Conservation (phyloP, 2,329 filamentous ascomycete species). For the Rhytidhysteron rufulum region DNA sequence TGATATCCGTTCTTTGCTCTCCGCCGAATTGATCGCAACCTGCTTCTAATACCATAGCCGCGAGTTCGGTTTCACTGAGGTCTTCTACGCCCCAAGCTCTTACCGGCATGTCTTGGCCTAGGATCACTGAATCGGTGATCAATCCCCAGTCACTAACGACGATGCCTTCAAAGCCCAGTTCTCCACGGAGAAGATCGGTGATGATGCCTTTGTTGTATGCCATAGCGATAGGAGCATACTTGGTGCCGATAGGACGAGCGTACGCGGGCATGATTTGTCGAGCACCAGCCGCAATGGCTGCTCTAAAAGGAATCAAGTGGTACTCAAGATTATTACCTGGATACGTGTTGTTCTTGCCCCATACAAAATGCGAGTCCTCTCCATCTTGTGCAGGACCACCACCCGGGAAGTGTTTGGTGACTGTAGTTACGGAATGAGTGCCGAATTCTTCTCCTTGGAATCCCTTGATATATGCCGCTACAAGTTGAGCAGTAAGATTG, state of each 20-base stretch:
- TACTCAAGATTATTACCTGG: constrained; percentile 50
- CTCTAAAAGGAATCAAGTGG: constrained; percentile 50
- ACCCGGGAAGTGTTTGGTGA: constrained; percentile 55
- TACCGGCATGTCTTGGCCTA: constrained; percentile 45
- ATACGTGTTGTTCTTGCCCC: constrained; percentile 51
- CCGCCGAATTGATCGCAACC: constrained; percentile 54
- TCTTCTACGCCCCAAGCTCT: constrained; percentile 51
- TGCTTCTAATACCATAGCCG: constrained; percentile 45
- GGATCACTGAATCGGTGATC: constrained; percentile 43
- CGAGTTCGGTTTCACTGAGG: constrained; percentile 41
- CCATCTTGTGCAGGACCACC: constrained; percentile 48
- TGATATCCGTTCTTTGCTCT: constrained; percentile 46
- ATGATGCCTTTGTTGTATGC: constrained; percentile 51
- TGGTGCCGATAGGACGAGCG: constrained; percentile 45
- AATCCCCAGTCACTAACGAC: constrained; percentile 53
- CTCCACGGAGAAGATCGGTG: constrained; percentile 45
- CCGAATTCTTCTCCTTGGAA: constrained; percentile 47
- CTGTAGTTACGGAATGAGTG: constrained; percentile 42
- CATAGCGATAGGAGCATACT: constrained; percentile 48
- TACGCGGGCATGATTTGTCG: constrained; percentile 54
- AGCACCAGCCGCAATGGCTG: constrained; percentile 47
- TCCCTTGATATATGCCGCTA: constrained; percentile 47
- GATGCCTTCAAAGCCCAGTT: constrained; percentile 52
- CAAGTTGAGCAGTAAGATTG: constrained; percentile 31
- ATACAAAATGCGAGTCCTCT: constrained; percentile 51